Evolutionary conservation across 768 basidiomycete species (phyloP), one percentile per base, ranked within the genome.

Genomic region (Pulveroboletus sp.): DNA sequence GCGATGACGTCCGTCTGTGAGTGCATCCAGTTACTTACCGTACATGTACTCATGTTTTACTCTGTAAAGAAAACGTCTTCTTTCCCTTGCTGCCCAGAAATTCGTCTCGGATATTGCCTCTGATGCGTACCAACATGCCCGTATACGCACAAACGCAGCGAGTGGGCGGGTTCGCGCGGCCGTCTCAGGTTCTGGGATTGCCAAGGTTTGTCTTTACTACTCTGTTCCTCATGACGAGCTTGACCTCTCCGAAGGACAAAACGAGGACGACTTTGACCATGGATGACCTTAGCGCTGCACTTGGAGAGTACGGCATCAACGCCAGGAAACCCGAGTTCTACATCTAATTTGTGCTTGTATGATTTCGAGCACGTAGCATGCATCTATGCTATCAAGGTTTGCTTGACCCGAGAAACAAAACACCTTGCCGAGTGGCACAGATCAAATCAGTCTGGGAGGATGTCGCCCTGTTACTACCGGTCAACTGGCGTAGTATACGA

Each of bases 41-140:
- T 40, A 18, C 50, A 3, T 21, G 37, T 37, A 42, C 43, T 47
- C 46, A 50, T 17, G 4, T 48, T 38, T 32, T 43, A 38, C 43
- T 39, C 36, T 43, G 24, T 52, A 8, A 66, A 96, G 94, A 49
- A 97, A 96, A 73, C 89, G 95, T 3, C 80, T 99, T 15, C 76
- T 99, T 24, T 93, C 95, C 0, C 78, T 98, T 11, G 94, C 96
- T 3, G 93, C 96, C 0, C 96, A 99, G 64, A 97, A 98, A 64
- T 98, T 99, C 65, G 86, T 98, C 39, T 90, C 93, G 7, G 95
- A 98, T 64, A 94, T 99, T 48, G 89, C 95, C 3, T 82, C 89
- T 2, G 96, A 99, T 67, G 93, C 96, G 9, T 98, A 91, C 70
- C 93, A 97, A 63, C 95, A 97, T 69, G 96, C 96, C 8, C 89